Evolutionary conservation across 2,329 filamentous ascomycete species (phyloP), one percentile per base, ranked within the genome.

Genomic region (Pseudogymnoascus sp.): DNA sequence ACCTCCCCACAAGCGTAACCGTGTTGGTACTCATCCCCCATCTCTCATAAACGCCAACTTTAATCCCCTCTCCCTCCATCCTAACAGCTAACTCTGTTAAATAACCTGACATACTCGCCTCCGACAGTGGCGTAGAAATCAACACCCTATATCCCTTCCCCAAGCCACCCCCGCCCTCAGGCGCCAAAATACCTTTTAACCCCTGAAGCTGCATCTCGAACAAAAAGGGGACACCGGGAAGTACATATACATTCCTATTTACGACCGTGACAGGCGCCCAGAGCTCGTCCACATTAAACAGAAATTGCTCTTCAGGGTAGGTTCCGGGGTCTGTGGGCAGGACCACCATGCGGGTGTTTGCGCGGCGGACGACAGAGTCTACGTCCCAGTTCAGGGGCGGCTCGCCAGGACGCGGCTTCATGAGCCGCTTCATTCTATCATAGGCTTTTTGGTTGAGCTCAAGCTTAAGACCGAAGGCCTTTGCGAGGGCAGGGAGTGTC

Each of bases 11-110:
- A 61, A 99, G 79, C 11, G 93, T 97, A 56, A 97, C 91, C 0
- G 92, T 95, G 76, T 97, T 97, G 67, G 82, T 82, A 71, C 86
- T 85, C 80, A 91, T 93, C 4, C 89, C 91, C 92, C 93, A 97
- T 63, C 91, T 82, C 35, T 95, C 93, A 76, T 99, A 97, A 75
- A 91, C 96, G 56, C 95, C 95, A 15, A 97, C 91, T 78, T 97
- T 97, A 71, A 97, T 83, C 3, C 91, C 92, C 70, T 83, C 86
- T 0, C 85, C 78, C 73, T 86, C 88, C 19, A 93, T 89, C 74
- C 85, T 85, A 29, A 79, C 82, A 4, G 93, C 90, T 67, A 97
- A 78, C 67, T 90, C 83, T 0, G 92, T 93, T 71, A 99, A 79
- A 73, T 90, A 97, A 17, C 81, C 84, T 10, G 95, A 93, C 33